Conservation (phyloP, 345 rosid genomes). For the Populus davidiana region DNA sequence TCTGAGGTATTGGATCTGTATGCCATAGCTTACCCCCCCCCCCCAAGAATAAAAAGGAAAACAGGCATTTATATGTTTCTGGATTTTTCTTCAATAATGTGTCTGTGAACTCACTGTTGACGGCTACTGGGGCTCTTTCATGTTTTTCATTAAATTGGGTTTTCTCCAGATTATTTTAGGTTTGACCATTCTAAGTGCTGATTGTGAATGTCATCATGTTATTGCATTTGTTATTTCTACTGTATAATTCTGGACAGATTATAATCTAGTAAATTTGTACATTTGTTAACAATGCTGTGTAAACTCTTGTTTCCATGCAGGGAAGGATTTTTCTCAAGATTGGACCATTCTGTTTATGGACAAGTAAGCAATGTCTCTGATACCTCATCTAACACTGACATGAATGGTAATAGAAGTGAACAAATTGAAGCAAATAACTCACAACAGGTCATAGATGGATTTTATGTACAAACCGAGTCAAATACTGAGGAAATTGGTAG, state of each 20-base stretch:
- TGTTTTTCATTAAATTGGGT: background rate
- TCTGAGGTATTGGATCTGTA: slow-evolving; percentile 56
- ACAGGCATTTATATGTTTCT: background rate
- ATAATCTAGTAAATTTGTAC: background rate
- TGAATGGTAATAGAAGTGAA: slow-evolving; percentile 41
- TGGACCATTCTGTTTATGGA: slow-evolving; percentile 54
- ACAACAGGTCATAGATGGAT: slow-evolving; percentile 27
- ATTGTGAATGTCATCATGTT: background rate
- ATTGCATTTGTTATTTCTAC: background rate
- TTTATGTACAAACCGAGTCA: slow-evolving; percentile 34
- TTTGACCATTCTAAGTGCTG: background rate
- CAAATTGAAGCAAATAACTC: slow-evolving; percentile 36
- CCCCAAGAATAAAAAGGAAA: background rate
- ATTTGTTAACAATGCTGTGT: background rate
- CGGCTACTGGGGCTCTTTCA: background rate
- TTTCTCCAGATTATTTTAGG: background rate
- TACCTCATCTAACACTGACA: slow-evolving; percentile 54
- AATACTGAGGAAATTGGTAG: slow-evolving; percentile 32
- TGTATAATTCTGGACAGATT: background rate
- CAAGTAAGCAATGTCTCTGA: slow-evolving; percentile 54
- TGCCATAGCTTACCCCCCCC: background rate
- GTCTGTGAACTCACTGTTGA: background rate
- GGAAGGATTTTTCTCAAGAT: slow-evolving; percentile 80
- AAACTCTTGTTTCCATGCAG: slow-evolving; percentile 35
- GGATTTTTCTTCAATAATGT: background rate